A percentile compares a stretch with the other conserved stretches of the same genome.
These are phyloP conservation scores for Monosporascus sp. DNA, from an alignment of 2,329 filamentous ascomycete species.

Conservation along the genomic window DNA sequence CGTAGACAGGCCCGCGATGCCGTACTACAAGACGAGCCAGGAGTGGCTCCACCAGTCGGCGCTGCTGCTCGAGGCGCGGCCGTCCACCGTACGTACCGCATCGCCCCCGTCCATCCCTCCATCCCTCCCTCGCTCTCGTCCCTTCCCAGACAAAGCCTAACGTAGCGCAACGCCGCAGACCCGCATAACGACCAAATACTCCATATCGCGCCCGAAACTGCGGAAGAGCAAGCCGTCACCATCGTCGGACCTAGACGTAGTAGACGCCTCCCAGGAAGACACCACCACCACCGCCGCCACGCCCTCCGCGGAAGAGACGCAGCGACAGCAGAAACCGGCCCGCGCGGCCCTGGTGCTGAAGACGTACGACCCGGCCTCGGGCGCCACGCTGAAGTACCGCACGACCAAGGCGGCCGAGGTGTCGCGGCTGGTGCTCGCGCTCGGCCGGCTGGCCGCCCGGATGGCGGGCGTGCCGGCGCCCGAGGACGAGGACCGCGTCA, in stretches of 20 bases:
- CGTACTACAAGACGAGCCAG: slow-evolving; percentile 74
- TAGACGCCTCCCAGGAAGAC: slow-evolving; percentile 11
- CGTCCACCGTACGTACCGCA: slow-evolving; percentile 63
- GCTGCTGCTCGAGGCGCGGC: slow-evolving; percentile 79
- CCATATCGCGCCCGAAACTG: slow-evolving; percentile 46
- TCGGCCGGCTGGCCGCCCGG: slow-evolving; percentile 70
- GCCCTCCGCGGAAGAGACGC: slow-evolving; percentile 11
- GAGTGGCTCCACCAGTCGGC: slow-evolving; percentile 88
- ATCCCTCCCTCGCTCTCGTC: slow-evolving; percentile 2
- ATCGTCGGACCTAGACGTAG: slow-evolving; percentile 5
- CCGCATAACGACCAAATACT: slow-evolving; percentile 89
- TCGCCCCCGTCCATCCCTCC: neutral
- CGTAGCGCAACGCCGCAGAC: slow-evolving; percentile 50
- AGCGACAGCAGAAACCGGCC: slow-evolving; percentile 36
- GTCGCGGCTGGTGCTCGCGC: slow-evolving; percentile 67
- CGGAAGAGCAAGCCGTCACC: slow-evolving; percentile 21
- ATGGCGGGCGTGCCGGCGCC: slow-evolving; percentile 52
- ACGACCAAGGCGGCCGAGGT: slow-evolving; percentile 92
- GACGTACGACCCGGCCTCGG: slow-evolving; percentile 79
- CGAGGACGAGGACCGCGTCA: slow-evolving; percentile 33
- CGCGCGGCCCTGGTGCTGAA: slow-evolving; percentile 74
- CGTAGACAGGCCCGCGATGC: slow-evolving; percentile 52
- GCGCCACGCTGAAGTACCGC: slow-evolving; percentile 82
- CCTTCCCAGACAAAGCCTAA: neutral
- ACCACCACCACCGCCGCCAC: slow-evolving; percentile 25